Conservation (phyloP, 495 filamentous ascomycete species). For the Cairneyella variabilis region DNA sequence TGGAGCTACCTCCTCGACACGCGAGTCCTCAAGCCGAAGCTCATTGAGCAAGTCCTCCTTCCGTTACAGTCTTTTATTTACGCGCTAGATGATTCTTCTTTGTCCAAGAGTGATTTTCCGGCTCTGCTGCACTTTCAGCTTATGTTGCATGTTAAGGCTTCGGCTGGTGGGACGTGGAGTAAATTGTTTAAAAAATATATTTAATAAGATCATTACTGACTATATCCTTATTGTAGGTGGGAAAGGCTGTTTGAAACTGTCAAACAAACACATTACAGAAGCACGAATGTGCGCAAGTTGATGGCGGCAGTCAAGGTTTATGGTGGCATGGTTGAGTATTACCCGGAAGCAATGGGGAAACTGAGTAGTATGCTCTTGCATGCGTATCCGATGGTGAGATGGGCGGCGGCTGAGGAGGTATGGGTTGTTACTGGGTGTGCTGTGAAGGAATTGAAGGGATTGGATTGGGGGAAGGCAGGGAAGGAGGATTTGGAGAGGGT, state of each 20-base stretch:
- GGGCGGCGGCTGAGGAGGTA: slow-evolving; percentile 39
- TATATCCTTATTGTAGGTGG: no score
- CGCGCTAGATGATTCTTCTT: neutral
- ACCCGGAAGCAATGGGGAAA: slow-evolving; percentile 48
- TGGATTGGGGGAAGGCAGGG: slow-evolving; percentile 21
- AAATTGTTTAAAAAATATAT: no score
- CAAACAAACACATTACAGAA: slow-evolving; percentile 80
- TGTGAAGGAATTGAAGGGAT: no score
- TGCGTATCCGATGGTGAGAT: slow-evolving; percentile 57
- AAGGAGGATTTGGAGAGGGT: no score
- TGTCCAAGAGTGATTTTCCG: slow-evolving; percentile 60
- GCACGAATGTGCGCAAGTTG: slow-evolving; percentile 71
- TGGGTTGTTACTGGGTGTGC: slow-evolving; percentile 28
- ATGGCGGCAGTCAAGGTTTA: slow-evolving; percentile 77
- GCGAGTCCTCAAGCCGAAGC: slow-evolving; percentile 20
- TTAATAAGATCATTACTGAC: no score
- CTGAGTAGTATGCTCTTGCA: slow-evolving; percentile 57
- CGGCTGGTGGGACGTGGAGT: no score
- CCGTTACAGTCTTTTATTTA: neutral
- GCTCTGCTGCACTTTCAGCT: no score
- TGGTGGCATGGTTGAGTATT: slow-evolving; percentile 47
- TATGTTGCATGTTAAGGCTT: no score
- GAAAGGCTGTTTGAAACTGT: no score
- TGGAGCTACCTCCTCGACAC: slow-evolving; percentile 55
- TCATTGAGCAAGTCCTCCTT: slow-evolving; percentile 6